Evolutionary conservation across 805 yeast species (phyloP).

Genomic region (Saturnispora sanitii): DNA sequence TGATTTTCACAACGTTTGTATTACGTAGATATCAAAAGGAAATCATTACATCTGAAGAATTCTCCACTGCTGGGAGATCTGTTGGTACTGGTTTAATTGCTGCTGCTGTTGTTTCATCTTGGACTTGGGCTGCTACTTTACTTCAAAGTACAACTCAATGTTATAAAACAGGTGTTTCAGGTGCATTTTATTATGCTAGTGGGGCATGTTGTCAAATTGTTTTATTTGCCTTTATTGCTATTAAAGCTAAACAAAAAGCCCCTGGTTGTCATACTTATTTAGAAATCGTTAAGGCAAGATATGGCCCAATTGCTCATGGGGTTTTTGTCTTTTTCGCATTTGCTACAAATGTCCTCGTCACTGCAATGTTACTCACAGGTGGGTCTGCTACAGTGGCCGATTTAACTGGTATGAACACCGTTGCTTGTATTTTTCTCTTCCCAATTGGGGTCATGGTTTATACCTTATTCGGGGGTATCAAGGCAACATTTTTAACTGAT

Average conservation of each 20-base stretch:
- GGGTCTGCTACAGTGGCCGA: constrained; percentile 77
- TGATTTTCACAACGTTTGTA: constrained; percentile 65
- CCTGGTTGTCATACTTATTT: constrained; percentile 88
- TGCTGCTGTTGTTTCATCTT: constrained; percentile 84
- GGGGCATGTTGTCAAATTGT: constrained; percentile 90
- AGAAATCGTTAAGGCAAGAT: constrained; percentile 74
- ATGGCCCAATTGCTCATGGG: constrained; percentile 66
- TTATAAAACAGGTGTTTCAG: constrained; percentile 67
- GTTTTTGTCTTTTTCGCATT: constrained; percentile 71
- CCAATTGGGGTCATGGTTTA: constrained; percentile 74
- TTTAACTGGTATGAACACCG: constrained; percentile 69
- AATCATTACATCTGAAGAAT: constrained; percentile 85
- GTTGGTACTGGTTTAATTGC: constrained; percentile 79
- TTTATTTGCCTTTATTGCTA: constrained; percentile 76
- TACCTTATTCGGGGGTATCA: constrained; percentile 73
- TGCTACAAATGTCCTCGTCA: constrained; percentile 81
- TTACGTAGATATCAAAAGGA: constrained; percentile 75
- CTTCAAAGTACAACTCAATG: constrained; percentile 71
- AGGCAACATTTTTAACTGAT: constrained; percentile 74
- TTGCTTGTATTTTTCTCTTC: constrained; percentile 72
- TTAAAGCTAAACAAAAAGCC: constrained; percentile 79
- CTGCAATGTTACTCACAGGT: constrained; percentile 87
- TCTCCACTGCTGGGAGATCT: constrained; percentile 84
- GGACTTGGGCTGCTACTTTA: constrained; percentile 91
- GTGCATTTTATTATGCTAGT: constrained; percentile 72